phyloP scores from a whole-genome alignment of 768 basidiomycete species.

The Tulasnella sp. region DNA sequence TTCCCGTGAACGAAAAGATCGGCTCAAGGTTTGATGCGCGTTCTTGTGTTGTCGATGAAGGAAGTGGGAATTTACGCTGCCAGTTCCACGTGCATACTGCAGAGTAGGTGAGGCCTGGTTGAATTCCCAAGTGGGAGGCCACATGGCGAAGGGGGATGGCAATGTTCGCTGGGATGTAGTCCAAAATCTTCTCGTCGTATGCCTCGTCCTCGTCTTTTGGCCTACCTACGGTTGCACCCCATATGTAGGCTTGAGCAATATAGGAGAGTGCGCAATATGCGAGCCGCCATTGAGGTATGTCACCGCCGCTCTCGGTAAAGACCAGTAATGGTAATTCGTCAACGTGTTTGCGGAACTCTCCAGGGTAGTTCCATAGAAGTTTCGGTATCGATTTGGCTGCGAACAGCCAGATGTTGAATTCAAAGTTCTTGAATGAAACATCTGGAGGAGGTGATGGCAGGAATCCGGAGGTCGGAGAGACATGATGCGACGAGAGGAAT shows the following conservation, averaged over 20 bases:
- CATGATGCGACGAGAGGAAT: not conserved
- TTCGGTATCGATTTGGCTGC: constrained; percentile 4
- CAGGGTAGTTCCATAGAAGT: constrained; percentile 19
- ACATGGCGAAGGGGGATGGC: constrained; percentile 21
- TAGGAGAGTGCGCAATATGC: constrained; percentile 19
- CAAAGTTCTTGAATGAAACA: constrained; percentile 3
- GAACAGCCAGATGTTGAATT: constrained; percentile 19
- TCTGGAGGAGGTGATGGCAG: not conserved
- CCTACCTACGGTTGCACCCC: constrained; percentile 12
- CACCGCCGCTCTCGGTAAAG: not conserved
- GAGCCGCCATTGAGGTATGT: constrained; percentile 17
- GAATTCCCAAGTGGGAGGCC: not conserved
- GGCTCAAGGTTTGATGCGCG: constrained; percentile 11
- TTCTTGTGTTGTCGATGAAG: not conserved
- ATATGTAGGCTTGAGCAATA: constrained; percentile 20
- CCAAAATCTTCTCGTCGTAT: constrained; percentile 5
- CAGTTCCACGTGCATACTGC: constrained; percentile 17
- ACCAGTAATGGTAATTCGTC: constrained; percentile 8
- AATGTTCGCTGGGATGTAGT: constrained; percentile 10
- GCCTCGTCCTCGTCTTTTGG: not conserved
- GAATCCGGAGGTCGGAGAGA: constrained; percentile 4
- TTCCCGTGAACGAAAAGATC: constrained; percentile 19
- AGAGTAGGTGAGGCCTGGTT: constrained; percentile 15
- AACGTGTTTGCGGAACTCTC: constrained; percentile 22
- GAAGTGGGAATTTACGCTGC: constrained; percentile 6